phyloP scores from a whole-genome alignment of 192 early-diverging fungal genomes.

The Coemansia sp. region DNA sequence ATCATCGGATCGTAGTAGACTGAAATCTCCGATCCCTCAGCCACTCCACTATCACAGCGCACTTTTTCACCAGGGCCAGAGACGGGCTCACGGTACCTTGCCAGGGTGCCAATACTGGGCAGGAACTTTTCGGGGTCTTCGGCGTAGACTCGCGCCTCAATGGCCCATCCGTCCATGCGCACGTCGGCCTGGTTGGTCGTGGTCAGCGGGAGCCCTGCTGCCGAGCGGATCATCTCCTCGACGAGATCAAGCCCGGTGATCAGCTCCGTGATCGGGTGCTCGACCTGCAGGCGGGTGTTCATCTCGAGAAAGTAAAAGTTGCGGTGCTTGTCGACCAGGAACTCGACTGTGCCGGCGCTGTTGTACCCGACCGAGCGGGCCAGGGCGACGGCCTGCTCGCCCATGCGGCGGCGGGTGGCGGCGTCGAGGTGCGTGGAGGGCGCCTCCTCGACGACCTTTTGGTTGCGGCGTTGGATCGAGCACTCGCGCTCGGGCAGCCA shows the following conservation, averaged over 20 bases:
- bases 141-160: constrained; percentile 95
- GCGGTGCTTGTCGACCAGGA: constrained; percentile 69
- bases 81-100: constrained; percentile 81
- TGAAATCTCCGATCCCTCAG: constrained; percentile 90
- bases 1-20: constrained; percentile 98
- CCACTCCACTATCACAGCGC: constrained; percentile 92
- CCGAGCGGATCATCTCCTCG: constrained; percentile 94
- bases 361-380: constrained; percentile 74
- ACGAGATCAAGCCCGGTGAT: constrained; percentile 89
- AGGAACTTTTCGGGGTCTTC: constrained; percentile 94
- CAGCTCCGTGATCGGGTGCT: constrained; percentile 80
- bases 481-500: constrained; percentile 93
- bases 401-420: constrained; percentile 70
- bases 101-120: constrained; percentile 87
- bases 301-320: constrained; percentile 85
- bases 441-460: constrained; percentile 84
- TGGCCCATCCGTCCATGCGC: constrained; percentile 85
- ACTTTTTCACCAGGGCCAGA: constrained; percentile 44
- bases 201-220: constrained; percentile 73
- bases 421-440: constrained; percentile 73
- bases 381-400: constrained; percentile 76
- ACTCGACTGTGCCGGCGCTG: constrained; percentile 81
- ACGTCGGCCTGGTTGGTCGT: constrained; percentile 76
- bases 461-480: constrained; percentile 82
- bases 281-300: constrained; percentile 82